phyloP scores from a whole-genome alignment of 1,284 basidiomycete species.

The Ustilago cynodontis region DNA sequence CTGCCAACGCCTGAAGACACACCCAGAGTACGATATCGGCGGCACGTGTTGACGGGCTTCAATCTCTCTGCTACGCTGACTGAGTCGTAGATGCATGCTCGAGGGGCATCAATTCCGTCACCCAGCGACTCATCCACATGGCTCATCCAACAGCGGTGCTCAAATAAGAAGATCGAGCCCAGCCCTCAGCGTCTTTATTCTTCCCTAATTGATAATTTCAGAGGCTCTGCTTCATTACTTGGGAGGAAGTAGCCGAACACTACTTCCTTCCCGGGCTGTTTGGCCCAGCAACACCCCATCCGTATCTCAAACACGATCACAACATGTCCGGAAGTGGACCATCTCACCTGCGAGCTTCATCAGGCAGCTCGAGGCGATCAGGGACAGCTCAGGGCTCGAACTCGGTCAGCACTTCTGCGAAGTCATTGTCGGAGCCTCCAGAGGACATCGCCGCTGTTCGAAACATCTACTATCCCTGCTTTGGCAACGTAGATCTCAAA shows the following conservation, averaged over 20 bases:
- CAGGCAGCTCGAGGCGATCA: neutral
- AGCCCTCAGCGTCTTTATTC: neutral
- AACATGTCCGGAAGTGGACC: constrained; percentile 18
- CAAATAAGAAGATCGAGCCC: neutral
- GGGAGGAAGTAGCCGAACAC: constrained; percentile 11
- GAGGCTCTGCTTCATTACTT: neutral
- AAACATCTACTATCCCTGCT: constrained; percentile 36
- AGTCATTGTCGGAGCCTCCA: neutral
- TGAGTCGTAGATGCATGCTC: too few relatives aligned
- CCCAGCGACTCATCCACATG: too few relatives aligned
- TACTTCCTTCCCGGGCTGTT: constrained; percentile 20
- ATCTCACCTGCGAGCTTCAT: neutral
- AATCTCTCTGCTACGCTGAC: too few relatives aligned
- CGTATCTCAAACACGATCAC: neutral
- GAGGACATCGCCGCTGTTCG: constrained; percentile 2
- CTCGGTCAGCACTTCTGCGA: neutral
- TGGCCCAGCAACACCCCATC: neutral
- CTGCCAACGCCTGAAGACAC: too few relatives aligned
- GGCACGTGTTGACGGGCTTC: too few relatives aligned
- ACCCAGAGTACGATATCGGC: too few relatives aligned
- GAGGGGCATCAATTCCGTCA: too few relatives aligned
- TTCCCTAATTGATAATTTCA: neutral
- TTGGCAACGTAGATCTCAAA: constrained; percentile 30
- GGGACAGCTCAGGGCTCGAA: neutral
- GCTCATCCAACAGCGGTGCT: too few relatives aligned